Evolutionary conservation across 495 filamentous ascomycete genomes (phyloP).

Genomic region (Penicillium cataractarum): DNA sequence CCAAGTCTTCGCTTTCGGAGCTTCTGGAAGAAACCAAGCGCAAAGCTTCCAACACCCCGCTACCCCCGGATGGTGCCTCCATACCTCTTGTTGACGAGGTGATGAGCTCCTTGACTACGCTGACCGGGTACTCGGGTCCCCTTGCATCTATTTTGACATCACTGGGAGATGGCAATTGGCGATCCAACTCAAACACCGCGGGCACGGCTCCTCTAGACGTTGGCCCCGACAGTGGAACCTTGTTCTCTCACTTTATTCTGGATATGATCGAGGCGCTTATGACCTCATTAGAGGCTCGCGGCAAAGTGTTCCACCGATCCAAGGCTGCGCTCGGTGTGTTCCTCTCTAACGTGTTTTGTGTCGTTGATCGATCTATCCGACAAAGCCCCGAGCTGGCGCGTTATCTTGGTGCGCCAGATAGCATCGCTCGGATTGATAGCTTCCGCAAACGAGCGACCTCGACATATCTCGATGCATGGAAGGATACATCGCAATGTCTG

Average conservation of each 20-base stretch:
- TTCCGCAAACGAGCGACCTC: constrained; percentile 86
- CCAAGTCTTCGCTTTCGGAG: constrained; percentile 80
- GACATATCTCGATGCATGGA: constrained; percentile 86
- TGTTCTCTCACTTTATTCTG: constrained; percentile 84
- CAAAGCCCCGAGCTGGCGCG: constrained; percentile 71
- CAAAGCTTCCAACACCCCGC: constrained; percentile 58
- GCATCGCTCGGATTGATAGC: constrained; percentile 66
- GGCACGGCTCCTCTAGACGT: constrained; percentile 79
- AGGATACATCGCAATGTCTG: constrained; percentile 79
- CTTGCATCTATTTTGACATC: constrained; percentile 89
- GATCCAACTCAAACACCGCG: constrained; percentile 57
- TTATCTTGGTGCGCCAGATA: constrained; percentile 67
- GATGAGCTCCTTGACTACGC: constrained; percentile 82
- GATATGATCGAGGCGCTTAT: constrained; percentile 86
- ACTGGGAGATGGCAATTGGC: constrained; percentile 91
- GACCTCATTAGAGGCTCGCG: constrained; percentile 73
- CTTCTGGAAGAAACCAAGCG: constrained; percentile 86
- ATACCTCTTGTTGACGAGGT: constrained; percentile 79
- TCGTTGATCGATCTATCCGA: constrained; percentile 84
- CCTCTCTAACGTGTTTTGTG: constrained; percentile 83
- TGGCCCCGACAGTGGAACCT: constrained; percentile 82
- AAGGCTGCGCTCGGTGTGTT: constrained; percentile 85
- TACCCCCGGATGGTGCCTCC: constrained; percentile 79
- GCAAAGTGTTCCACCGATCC: constrained; percentile 71
- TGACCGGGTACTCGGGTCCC: constrained; percentile 86